A percentile compares a stretch with the other conserved stretches of the same genome.
Conservation (phyloP, 371 early-diverging fungal species). For the Mucor plumbeus region DNA sequence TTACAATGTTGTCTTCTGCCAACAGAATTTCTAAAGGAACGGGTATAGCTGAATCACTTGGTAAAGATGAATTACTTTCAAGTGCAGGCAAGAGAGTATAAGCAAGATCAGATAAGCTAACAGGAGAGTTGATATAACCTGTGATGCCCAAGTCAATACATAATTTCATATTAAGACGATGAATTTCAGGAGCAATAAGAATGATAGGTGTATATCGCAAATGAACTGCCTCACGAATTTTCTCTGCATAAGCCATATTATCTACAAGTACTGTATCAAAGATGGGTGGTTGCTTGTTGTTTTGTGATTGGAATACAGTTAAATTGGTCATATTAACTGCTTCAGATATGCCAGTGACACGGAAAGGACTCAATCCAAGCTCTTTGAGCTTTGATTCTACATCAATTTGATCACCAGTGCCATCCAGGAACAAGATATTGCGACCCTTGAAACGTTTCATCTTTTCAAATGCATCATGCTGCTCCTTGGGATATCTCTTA, state of each 20-base stretch:
- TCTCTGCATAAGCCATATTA: conserved; percentile 58
- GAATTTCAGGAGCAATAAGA: conserved; percentile 52
- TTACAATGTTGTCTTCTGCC: conserved; percentile 85
- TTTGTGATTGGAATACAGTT: conserved; percentile 31
- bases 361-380: conserved; percentile 48
- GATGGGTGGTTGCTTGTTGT: conserved; percentile 37
- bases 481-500: conserved; percentile 17
- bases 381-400: conserved; percentile 40
- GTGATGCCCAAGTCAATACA: conserved; percentile 70
- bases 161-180: conserved; percentile 59
- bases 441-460: conserved; percentile 51
- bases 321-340: conserved; percentile 39
- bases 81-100: conserved; percentile 71
- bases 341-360: conserved; percentile 51
- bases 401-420: conserved; percentile 42
- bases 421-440: conserved; percentile 58
- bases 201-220: conserved; percentile 72
- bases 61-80: conserved; percentile 67
- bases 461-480: conserved; percentile 39
- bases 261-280: conserved; percentile 67
- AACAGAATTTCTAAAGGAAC: conserved; percentile 72
- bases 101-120: conserved; percentile 64
- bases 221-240: conserved; percentile 54
- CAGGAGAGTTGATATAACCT: conserved; percentile 66
- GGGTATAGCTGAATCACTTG: conserved; percentile 57